Base-by-base conservation (phyloP, 345 rosid genomes). In the Euphorbia peplus region DNA sequence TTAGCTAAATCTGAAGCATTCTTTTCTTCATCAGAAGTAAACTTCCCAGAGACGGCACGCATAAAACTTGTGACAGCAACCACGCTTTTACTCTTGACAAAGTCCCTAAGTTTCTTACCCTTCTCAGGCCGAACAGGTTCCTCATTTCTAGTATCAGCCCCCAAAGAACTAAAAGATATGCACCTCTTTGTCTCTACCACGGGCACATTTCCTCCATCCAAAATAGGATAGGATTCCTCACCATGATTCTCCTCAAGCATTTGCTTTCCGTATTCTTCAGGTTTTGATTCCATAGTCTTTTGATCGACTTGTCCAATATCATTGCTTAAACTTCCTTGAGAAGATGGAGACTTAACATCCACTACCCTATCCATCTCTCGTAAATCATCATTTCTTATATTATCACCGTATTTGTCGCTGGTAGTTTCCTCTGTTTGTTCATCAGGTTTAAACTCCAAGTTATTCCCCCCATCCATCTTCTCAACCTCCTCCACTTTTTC, bases 121-220 rank as follows among this genome's bases (percentile, higher is more conserved):
- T 84, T 92, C 73, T 81, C 90, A 22, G 96, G 88, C 95, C 87
- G 84, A 22, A 42, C 80, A 71, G 85, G 78, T 47, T 79, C 80
- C 63, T 82, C 88, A 62, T 60, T 56, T 53, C 72, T 77, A 32
- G 79, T 47, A 63, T 54, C 81, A 69, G 70, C 69, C 70, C 78
- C 87, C 37, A 61, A 63, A 22, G 80, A 79, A 28, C 29, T 72
- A 14, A 63, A 54, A 73, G 88, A 78, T 32, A 57, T 22, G 68
- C 73, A 72, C 41, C 67, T 66, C 19, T 70, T 54, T 68, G 73
- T 77, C 78, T 82, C 83, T 79, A 75, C 76, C 54, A 67, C 86
- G 58, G 81, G 81, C 73, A 78, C 70, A 71, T 84, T 88, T 29
- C 79, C 76, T 64, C 86, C 88, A 77, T 79, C 84, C 74, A 79